phyloP scores from a whole-genome alignment of 139 green algal genomes.

The Chlamydomonas eustigma region DNA sequence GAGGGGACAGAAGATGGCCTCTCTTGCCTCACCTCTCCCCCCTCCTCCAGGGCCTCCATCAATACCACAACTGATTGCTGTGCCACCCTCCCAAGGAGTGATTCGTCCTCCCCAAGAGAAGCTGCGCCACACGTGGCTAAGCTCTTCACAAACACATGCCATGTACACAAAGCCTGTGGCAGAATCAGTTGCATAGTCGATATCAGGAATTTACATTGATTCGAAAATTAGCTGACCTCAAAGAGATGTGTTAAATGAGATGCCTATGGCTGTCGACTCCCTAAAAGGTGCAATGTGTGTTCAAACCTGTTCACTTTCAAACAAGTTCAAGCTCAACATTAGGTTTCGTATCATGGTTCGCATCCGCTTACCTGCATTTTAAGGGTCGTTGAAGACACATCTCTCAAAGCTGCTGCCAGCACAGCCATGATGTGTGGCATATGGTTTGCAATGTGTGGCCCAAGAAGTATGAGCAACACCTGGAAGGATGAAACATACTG shows the following conservation, averaged over 20 bases:
- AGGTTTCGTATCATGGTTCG: no score
- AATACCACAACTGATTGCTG: conserved; percentile 66
- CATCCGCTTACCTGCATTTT: conserved; percentile 31
- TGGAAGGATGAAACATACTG: no score
- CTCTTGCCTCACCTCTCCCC: conserved; percentile 10
- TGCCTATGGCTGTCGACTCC: no score
- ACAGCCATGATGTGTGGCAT: conserved; percentile 48
- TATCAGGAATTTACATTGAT: no score
- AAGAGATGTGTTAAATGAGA: no score
- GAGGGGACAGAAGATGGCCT: not conserved
- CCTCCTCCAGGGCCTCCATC: conserved; percentile 64
- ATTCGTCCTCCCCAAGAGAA: conserved; percentile 15
- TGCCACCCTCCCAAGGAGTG: conserved; percentile 51
- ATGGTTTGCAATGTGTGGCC: conserved; percentile 25
- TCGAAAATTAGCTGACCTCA: no score
- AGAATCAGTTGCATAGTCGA: not conserved
- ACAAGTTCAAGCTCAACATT: not conserved
- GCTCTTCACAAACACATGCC: conserved; percentile 30
- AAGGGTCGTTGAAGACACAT: conserved; percentile 6
- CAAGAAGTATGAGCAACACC: conserved; percentile 34
- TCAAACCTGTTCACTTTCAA: no score
- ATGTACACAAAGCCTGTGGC: conserved; percentile 41
- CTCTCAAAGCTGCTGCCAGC: conserved; percentile 36
- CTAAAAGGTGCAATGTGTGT: no score
- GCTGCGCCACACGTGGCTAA: conserved; percentile 10